Base-by-base conservation (phyloP, 768 basidiomycete species). In the Antrodiella citrinella region DNA sequence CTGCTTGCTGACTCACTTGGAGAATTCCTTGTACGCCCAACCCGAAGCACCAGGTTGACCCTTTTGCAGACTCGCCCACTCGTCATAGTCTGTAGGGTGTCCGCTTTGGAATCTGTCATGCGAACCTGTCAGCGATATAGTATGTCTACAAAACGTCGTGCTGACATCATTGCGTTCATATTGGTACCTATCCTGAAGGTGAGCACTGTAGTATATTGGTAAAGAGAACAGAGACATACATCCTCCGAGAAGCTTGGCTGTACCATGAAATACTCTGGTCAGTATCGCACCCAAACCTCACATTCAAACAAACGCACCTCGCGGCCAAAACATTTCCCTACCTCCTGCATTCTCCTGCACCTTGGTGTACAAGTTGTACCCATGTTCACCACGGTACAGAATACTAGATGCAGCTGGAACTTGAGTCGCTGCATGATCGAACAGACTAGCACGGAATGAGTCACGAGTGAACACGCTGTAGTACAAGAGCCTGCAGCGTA, bases 161-260 rank as follows among this genome's bases (percentile, higher is more conserved):
- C 65, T 30, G 45, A 71, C 75, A 78, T 70, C 62, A 66, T 63
- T 1, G 84, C 84, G 56, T 88, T 87, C 44, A 85, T 75, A 2
- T 81, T 72, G 3, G 81, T 80, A 50, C 80, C 79, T 82, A 30
- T 48, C 4, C 44, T 10, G 42, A 2, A 5, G 42, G 44, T 23
- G 11, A 45, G 18, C 18, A 3, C 21, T 46, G 15, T 22, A 15
- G 30, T 40, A 19, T 39, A 20, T 25, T 43, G 19, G 38, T 3
- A 35, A 2, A 43, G 9, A 26, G 9, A 12, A 12, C 23, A 4
- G 4, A 5, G 11, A 69, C 80, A 63, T 59, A 82, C 86, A 88
- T 59, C 86, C 86, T 20, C 86, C 86, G 4, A 89, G 72, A 61
- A 88, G 68, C 58, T 80, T 85, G 1, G 67, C 84, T 86, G 30